phyloP scores from a whole-genome alignment of 345 rosid genomes.

The Eutrema heterophyllum region DNA sequence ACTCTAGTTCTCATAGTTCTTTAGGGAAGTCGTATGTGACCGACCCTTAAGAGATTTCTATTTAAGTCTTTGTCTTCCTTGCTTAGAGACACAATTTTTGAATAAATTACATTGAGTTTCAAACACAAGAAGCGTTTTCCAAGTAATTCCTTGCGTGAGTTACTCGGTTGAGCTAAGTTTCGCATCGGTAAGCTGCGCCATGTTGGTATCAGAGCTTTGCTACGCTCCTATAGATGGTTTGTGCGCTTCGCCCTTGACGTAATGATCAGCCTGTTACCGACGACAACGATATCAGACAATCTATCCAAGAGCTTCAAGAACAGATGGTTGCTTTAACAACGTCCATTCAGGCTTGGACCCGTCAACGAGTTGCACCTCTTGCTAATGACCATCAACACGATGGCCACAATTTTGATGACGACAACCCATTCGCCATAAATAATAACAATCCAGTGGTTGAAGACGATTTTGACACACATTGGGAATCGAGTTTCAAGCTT shows the following conservation, averaged over 20 bases:
- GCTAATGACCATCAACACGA: background rate
- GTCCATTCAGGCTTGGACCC: background rate
- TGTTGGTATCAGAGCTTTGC: too few relatives aligned
- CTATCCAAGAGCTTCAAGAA: background rate
- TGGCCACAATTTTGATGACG: too few relatives aligned
- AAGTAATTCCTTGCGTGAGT: too few relatives aligned
- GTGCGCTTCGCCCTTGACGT: background rate
- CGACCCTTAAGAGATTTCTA: too few relatives aligned
- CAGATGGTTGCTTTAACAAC: background rate
- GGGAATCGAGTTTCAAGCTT: background rate
- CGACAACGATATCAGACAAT: background rate
- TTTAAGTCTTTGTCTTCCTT: too few relatives aligned
- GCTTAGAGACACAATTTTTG: too few relatives aligned
- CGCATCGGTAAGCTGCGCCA: too few relatives aligned
- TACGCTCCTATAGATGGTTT: background rate
- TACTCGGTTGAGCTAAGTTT: too few relatives aligned
- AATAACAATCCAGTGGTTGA: background rate
- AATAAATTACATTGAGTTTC: too few relatives aligned
- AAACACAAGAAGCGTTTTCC: too few relatives aligned
- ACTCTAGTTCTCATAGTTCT: too few relatives aligned
- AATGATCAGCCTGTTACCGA: background rate
- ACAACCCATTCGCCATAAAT: background rate
- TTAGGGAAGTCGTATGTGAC: too few relatives aligned
- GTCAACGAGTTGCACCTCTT: background rate
- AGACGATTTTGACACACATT: background rate